Percentiles rank a stretch among this genome's conserved stretches.
Conservation (phyloP, 2,329 filamentous ascomycete genomes). For the Penicillium sp. region DNA sequence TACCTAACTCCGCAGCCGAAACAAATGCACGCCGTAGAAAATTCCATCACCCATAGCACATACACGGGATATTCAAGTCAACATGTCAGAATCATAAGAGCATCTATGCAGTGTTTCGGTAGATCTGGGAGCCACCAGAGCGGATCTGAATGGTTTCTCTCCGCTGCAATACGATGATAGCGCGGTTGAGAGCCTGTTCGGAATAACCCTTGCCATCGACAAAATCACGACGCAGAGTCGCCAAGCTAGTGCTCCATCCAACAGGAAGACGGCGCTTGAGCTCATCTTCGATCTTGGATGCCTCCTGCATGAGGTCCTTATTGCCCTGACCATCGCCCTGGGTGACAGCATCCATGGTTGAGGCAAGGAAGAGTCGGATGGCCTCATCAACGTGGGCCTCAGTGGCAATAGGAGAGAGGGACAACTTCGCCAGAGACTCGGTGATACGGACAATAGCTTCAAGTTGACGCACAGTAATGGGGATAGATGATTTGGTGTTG, state of each 20-base stretch:
- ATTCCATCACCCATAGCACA: constrained; percentile 17
- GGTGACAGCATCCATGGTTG: constrained; percentile 96
- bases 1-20: constrained; percentile 18
- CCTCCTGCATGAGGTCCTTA: constrained; percentile 88
- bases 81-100: constrained; percentile 21
- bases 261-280: constrained; percentile 84
- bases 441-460: constrained; percentile 97
- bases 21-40: constrained; percentile 18
- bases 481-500: constrained; percentile 88
- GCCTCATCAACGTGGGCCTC: constrained; percentile 95
- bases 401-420: constrained; percentile 79
- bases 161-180: constrained; percentile 80
- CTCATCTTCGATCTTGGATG: constrained; percentile 82
- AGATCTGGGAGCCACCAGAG: constrained; percentile 51
- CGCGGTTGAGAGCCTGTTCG: constrained; percentile 80
- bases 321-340: constrained; percentile 81
- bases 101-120: constrained; percentile 46
- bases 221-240: constrained; percentile 84
- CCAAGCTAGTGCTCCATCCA: constrained; percentile 90
- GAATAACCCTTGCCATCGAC: constrained; percentile 88
- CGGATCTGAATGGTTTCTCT: constrained; percentile 68
- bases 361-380: constrained; percentile 92
- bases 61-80: constrained; percentile 20
- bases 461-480: constrained; percentile 94
- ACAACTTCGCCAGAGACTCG: constrained; percentile 89